A percentile compares a stretch with the other conserved stretches of the same genome.
Evolutionary conservation across 2,329 filamentous ascomycete species (phyloP).

Genomic region (Grosmannia clavigera): DNA sequence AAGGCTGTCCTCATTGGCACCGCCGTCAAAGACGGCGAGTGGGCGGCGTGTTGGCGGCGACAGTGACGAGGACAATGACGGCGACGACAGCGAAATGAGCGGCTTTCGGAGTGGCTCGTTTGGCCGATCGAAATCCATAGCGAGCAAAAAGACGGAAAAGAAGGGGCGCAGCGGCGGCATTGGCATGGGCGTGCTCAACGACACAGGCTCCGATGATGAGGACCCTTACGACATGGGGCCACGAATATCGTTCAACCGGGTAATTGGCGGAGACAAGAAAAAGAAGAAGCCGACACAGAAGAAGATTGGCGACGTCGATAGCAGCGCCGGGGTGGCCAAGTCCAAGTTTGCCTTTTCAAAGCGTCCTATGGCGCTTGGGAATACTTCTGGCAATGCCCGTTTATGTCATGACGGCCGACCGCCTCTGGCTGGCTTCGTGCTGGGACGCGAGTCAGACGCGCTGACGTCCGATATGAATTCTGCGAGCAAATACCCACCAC

Average conservation of each 20-base stretch:
- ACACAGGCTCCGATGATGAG: slow-evolving; percentile 89
- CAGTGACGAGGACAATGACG: slow-evolving; percentile 30
- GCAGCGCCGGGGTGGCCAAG: slow-evolving; percentile 31
- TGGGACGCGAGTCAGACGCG: slow-evolving; percentile 42
- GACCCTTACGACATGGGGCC: slow-evolving; percentile 90
- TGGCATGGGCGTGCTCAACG: slow-evolving; percentile 80
- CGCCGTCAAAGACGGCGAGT: slow-evolving; percentile 14
- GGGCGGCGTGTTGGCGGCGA: slow-evolving; percentile 25
- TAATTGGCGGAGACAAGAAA: slow-evolving; percentile 71
- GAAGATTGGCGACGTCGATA: not conserved
- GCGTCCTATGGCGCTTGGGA: slow-evolving; percentile 32
- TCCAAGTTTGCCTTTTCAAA: slow-evolving; percentile 54
- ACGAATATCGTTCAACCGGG: slow-evolving; percentile 73
- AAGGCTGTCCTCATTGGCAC: slow-evolving; percentile 29
- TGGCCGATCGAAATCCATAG: slow-evolving; percentile 14
- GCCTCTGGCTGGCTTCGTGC: slow-evolving; percentile 67
- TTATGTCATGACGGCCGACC: slow-evolving; percentile 76
- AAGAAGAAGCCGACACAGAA: slow-evolving; percentile 49
- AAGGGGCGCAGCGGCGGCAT: slow-evolving; percentile 38
- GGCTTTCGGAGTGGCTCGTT: slow-evolving; percentile 1
- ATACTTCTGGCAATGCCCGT: slow-evolving; percentile 47
- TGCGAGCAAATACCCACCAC: slow-evolving; percentile 45
- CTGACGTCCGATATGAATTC: slow-evolving; percentile 30
- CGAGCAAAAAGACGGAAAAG: slow-evolving; percentile 38
- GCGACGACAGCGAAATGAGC: slow-evolving; percentile 29